Evolutionary conservation across 306 rosid genomes (phyloP), one percentile per base, ranked within the genome.

Genomic region (Fragaria vesca): DNA sequence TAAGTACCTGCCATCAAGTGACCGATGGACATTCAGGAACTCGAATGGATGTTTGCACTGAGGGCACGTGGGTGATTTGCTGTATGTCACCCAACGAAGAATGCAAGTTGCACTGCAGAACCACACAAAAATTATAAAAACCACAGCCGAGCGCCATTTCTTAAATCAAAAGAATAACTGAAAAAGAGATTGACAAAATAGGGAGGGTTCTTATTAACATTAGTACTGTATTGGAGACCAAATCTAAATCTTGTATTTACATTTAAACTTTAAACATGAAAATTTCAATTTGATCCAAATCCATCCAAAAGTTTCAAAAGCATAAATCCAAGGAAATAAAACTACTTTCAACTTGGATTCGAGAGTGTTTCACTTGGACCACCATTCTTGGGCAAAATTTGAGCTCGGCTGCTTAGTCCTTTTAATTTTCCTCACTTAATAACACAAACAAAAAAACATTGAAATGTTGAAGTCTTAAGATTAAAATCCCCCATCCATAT

Each of bases 21-120:
- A 81, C 15, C 98, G 99, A 84, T 96, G 99, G 63, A 96, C 91
- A 21, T 87, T 80, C 54, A 96, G 89, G 72, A 86, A 96, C 77
- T 88, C 93, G 34, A 96, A 96, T 13, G 97, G 93, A 85, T 86
- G 82, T 79, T 95, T 95, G 72, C 99, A 95, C 73, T 95, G 99
- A 58, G 99, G 99, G 71, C 99, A 95, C 0, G 87, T 88, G 71
- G 91, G 88, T 32, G 86, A 88, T 66, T 85, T 76, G n/a, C 71
- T 79, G 78, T 93, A 91, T 0, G 97, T 87, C 72, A 91, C 97
- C 99, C 99, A 95, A 5, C 75, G 97, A 79, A 95, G 99, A 73
- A 96, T 96, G 87, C 99, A 96, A 28, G 89, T 93, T 75, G 87
- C 94, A 73, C 98, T 96, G 69, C 62, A 85, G 66, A 76, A 67